A percentile compares a stretch with the other conserved stretches of the same genome.
phyloP scores from a whole-genome alignment of 2,329 filamentous ascomycete genomes.

The Trichoderma hamatum region DNA sequence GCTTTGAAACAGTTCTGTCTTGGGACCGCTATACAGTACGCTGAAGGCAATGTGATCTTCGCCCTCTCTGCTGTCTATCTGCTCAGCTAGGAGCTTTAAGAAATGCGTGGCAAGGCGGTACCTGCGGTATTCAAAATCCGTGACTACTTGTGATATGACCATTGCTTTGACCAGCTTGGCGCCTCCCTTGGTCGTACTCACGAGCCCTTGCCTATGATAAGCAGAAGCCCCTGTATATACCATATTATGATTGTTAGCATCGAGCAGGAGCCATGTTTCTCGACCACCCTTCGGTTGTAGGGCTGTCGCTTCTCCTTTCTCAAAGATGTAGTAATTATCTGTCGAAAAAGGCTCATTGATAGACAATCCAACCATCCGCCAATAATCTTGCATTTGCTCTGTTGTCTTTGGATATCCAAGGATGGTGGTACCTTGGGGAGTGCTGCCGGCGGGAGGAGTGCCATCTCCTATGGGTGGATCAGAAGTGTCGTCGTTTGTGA shows the following conservation, averaged over 20 bases:
- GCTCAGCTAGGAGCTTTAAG: slow-evolving; percentile 40
- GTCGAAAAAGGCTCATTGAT: not conserved
- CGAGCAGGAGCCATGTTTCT: slow-evolving; percentile 37
- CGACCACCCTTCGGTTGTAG: not conserved
- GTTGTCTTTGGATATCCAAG: not conserved
- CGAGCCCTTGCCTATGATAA: slow-evolving; percentile 33
- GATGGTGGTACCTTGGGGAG: not conserved
- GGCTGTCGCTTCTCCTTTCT: not conserved
- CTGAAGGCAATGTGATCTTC: slow-evolving; percentile 37
- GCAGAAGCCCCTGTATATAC: slow-evolving; percentile 43
- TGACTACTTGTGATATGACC: slow-evolving; percentile 43
- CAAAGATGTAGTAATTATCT: not conserved
- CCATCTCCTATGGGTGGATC: not conserved
- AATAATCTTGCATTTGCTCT: not conserved
- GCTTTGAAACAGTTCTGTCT: slow-evolving; percentile 39
- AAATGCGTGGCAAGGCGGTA: slow-evolving; percentile 43
- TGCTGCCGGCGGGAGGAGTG: not conserved
- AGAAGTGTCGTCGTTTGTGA: not conserved
- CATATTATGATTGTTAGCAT: slow-evolving; percentile 34
- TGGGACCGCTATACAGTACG: slow-evolving; percentile 42
- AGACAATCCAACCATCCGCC: not conserved
- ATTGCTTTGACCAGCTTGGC: slow-evolving; percentile 36
- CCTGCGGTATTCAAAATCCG: slow-evolving; percentile 39
- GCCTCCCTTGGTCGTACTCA: slow-evolving; percentile 30
- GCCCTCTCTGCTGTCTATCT: slow-evolving; percentile 22